Conservation (phyloP, 306 rosid species). For the Quercus ilex region DNA sequence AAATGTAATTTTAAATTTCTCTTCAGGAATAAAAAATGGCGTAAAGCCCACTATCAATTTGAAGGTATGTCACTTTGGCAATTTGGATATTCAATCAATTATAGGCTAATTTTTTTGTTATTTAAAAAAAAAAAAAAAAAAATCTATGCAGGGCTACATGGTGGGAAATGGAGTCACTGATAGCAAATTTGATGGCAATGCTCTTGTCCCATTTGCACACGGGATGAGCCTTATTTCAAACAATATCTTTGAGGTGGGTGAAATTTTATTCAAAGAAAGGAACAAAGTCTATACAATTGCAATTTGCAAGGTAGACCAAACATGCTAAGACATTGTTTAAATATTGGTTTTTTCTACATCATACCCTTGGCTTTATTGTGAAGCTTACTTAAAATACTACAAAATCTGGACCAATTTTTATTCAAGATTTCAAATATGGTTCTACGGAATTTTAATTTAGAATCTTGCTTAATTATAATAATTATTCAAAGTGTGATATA, state of each 20-base stretch:
- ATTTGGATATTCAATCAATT: neutral
- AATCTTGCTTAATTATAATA: neutral
- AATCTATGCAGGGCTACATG: conserved; percentile 56
- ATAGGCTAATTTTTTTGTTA: neutral
- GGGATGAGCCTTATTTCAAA: conserved; percentile 86
- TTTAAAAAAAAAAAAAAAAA: neutral
- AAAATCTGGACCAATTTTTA: too few relatives aligned
- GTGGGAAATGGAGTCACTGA: conserved; percentile 85
- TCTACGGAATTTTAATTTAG: too few relatives aligned
- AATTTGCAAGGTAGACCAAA: too few relatives aligned
- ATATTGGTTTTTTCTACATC: neutral
- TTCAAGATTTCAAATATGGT: too few relatives aligned
- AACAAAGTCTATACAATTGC: too few relatives aligned
- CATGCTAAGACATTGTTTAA: neutral
- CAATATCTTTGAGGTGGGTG: conserved; percentile 43
- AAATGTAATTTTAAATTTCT: neutral
- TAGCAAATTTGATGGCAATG: conserved; percentile 49
- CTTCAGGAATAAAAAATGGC: conserved; percentile 41
- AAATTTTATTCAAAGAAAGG: neutral
- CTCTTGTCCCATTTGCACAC: conserved; percentile 74
- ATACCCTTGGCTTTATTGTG: neutral
- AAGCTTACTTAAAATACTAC: too few relatives aligned
- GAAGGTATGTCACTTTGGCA: conserved; percentile 37
- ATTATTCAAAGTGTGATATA: neutral
- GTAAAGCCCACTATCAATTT: conserved; percentile 54